A percentile compares a stretch with the other conserved stretches of the same genome.
Evolutionary conservation across 192 early-diverging fungal genomes (phyloP).

Genomic region (Mortierella claussenii): DNA sequence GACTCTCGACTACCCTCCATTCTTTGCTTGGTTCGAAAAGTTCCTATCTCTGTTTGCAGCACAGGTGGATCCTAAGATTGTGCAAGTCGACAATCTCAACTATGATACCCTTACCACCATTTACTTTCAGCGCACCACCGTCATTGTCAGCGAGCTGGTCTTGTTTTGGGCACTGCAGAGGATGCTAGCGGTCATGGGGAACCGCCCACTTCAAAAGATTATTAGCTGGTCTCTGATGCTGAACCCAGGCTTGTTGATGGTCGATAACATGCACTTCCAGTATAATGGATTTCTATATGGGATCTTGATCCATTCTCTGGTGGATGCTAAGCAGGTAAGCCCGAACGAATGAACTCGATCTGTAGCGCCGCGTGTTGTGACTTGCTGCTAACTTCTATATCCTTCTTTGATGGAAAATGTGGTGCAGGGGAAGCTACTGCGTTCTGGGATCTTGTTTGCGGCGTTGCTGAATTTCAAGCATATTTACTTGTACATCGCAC

Average conservation of each 20-base stretch:
- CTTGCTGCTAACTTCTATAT: too few relatives aligned
- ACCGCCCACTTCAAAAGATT: slow-evolving; percentile 51
- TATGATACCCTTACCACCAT: slow-evolving; percentile 77
- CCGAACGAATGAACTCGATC: too few relatives aligned
- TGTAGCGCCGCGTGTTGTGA: too few relatives aligned
- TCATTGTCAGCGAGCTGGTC: slow-evolving; percentile 84
- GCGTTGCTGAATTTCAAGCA: slow-evolving; percentile 96
- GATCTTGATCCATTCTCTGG: slow-evolving; percentile 82
- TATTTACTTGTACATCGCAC: slow-evolving; percentile 91
- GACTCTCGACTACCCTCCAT: slow-evolving; percentile 98
- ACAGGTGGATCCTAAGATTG: slow-evolving; percentile 75
- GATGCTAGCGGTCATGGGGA: slow-evolving; percentile 47
- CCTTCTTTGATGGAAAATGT: too few relatives aligned
- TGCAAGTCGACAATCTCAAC: slow-evolving; percentile 73
- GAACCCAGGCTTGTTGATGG: slow-evolving; percentile 81
- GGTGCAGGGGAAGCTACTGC: slow-evolving; percentile 66
- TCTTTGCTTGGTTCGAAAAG: slow-evolving; percentile 98
- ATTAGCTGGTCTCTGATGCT: slow-evolving; percentile 70
- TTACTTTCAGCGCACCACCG: slow-evolving; percentile 85
- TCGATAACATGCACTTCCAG: slow-evolving; percentile 97
- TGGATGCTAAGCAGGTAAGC: slow-evolving; percentile 73
- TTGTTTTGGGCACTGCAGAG: slow-evolving; percentile 72
- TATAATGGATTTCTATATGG: slow-evolving; percentile 97
- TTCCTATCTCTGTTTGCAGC: slow-evolving; percentile 69
- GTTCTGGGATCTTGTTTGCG: slow-evolving; percentile 85